Conservation (phyloP, 345 rosid genomes). For the Populus davidiana region DNA sequence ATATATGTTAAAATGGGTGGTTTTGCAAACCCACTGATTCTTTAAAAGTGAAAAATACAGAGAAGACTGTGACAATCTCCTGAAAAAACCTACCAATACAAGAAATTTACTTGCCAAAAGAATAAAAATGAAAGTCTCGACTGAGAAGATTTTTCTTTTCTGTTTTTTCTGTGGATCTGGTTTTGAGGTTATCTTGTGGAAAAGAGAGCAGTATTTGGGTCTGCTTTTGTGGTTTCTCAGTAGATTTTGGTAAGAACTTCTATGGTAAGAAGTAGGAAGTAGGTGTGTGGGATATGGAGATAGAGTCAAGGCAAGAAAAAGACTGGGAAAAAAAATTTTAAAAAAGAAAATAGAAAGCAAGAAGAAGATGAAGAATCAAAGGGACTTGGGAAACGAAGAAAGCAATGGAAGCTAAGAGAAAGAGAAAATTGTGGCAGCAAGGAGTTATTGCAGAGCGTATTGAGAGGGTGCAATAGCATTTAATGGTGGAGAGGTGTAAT, state of each 20-base stretch:
- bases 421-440: constrained; percentile 35
- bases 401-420: constrained; percentile 16
- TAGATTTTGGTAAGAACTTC: constrained; percentile 13
- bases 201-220: background rate
- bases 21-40: background rate
- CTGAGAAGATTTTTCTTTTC: background rate
- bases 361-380: background rate
- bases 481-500: constrained; percentile 49
- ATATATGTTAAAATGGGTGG: background rate
- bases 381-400: background rate
- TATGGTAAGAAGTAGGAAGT: constrained; percentile 18
- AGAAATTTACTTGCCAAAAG: constrained; percentile 7
- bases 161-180: constrained; percentile 20
- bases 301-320: constrained; percentile 7
- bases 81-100: background rate
- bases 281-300: constrained; percentile 3
- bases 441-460: constrained; percentile 68
- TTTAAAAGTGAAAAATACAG: background rate
- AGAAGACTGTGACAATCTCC: background rate
- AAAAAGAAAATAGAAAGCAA: background rate
- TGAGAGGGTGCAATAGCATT: constrained; percentile 78
- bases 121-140: constrained; percentile 1
- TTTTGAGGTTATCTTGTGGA: constrained; percentile 9
- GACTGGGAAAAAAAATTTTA: background rate
- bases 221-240: background rate